Base-by-base conservation (phyloP, 2,329 filamentous ascomycete genomes). In the Colletotrichum spinosum region DNA sequence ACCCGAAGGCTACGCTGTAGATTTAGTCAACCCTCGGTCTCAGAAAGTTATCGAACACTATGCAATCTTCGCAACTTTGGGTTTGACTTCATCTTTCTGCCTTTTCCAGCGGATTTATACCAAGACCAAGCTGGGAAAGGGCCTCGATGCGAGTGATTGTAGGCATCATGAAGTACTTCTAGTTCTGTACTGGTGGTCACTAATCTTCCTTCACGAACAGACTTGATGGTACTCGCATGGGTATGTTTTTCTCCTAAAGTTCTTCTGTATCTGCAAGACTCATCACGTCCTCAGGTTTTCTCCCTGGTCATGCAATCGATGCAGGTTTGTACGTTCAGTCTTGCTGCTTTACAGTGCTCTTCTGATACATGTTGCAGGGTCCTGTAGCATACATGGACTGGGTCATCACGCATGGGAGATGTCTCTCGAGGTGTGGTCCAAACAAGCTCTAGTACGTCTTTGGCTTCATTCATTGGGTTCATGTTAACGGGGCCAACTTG, bases 11-110 rank as follows among this genome's bases (percentile, higher is more conserved):
- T 79, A 77, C 56, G 70, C 71, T 8, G 73, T 78, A 17, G 69
- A 79, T 52, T 76, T 79, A 46, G 72, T 72, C 2, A 69, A 77
- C 45, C 76, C 77, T 2, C 69, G 69, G 42, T 68, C 69, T 10
- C 69, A 72, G 17, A 69, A 62, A 10, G 71, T 71, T 11, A 35
- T 67, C 1, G 56, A 72, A 0, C 70, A 73, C 12, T 76, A 70
- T 11, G 51, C 72, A 0, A 64, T 76, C 12, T 75, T 75, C 60
- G 73, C 69, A 0, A 58, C 75, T 3, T 61, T 70, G 3, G 72
- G 68, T 1, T 50, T 69, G 1, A 45, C 76, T 39, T 73, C 74
- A 1, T 45, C 72, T 2, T 46, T 73, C 8, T 67, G 70, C 4
- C 45, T 77, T 5, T 17, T 61, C 1, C 74, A 77, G 59, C 66